Conservation (phyloP, 2,329 filamentous ascomycete genomes). For the Nemania diffusa region DNA sequence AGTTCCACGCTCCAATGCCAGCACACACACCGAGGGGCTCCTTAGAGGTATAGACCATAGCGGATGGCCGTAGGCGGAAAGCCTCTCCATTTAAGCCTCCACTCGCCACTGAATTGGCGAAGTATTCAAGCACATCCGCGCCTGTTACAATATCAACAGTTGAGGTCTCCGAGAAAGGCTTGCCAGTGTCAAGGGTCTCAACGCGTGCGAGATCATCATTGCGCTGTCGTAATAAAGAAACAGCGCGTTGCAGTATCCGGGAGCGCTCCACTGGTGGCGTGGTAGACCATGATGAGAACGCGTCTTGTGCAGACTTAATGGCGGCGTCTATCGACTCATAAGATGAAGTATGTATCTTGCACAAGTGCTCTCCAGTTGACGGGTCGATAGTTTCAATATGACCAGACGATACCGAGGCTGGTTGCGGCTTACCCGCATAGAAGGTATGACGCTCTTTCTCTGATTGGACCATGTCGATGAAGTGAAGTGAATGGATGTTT, state of each 20-base stretch:
- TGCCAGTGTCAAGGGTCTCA: constrained; percentile 88
- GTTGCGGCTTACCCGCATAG: constrained; percentile 76
- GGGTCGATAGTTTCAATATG: constrained; percentile 81
- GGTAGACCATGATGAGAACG: constrained; percentile 80
- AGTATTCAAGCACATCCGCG: constrained; percentile 87
- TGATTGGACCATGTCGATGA: constrained; percentile 39
- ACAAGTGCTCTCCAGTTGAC: constrained; percentile 73
- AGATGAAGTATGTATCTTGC: constrained; percentile 77
- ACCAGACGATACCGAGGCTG: constrained; percentile 65
- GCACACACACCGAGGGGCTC: constrained; percentile 85
- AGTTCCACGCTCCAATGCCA: constrained; percentile 92
- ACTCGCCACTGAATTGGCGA: constrained; percentile 79
- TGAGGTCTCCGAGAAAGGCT: constrained; percentile 85
- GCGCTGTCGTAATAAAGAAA: constrained; percentile 74
- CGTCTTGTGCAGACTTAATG: constrained; percentile 74
- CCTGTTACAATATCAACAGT: constrained; percentile 85
- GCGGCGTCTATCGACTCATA: constrained; percentile 75
- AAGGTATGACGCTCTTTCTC: constrained; percentile 70
- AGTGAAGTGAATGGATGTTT: constrained; percentile 12
- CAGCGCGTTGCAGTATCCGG: constrained; percentile 81
- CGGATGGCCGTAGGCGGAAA: constrained; percentile 76
- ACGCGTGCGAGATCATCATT: constrained; percentile 83
- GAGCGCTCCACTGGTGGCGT: constrained; percentile 80
- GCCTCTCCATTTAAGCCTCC: constrained; percentile 85
- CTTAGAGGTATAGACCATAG: constrained; percentile 85